These are phyloP conservation scores for Rubia balearica DNA, from an alignment of 305 asterid species.

Conservation along the genomic window DNA sequence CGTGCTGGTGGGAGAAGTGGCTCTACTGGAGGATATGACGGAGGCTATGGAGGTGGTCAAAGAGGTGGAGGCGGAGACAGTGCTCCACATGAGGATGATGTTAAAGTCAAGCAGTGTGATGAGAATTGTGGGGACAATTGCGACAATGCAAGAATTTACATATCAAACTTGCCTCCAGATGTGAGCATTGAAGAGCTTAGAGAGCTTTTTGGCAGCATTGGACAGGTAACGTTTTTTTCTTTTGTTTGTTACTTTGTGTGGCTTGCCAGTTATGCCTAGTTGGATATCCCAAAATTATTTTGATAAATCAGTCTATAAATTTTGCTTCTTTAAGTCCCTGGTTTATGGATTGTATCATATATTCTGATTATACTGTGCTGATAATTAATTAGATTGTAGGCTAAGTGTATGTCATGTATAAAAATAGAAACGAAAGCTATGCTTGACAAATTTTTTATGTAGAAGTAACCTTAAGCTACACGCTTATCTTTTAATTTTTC, in stretches of 20 bases:
- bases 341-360: not conserved
- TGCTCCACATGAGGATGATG: slow-evolving; percentile 56
- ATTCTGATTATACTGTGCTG: not conserved
- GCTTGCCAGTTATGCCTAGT: not conserved
- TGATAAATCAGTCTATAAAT: not conserved
- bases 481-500: slow-evolving; percentile 12
- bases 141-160: slow-evolving; percentile 91
- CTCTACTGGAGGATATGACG: slow-evolving; percentile 40
- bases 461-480: not conserved
- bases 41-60: slow-evolving; percentile 52
- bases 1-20: slow-evolving; percentile 79
- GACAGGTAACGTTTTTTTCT: slow-evolving; percentile 69
- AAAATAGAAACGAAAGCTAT: not conserved
- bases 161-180: slow-evolving; percentile 96
- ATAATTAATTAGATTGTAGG: not conserved
- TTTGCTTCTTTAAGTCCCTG: not conserved
- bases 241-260: slow-evolving; percentile 16
- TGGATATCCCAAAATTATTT: not conserved
- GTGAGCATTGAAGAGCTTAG: slow-evolving; percentile 82
- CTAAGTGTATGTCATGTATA: not conserved
- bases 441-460: not conserved
- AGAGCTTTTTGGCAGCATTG: slow-evolving; percentile 97
- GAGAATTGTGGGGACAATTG: slow-evolving; percentile 92
- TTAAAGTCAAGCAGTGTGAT: slow-evolving; percentile 89
- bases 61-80: slow-evolving; percentile 68